Conservation (phyloP, 495 filamentous ascomycete species). For the Clohesyomyces aquaticus region DNA sequence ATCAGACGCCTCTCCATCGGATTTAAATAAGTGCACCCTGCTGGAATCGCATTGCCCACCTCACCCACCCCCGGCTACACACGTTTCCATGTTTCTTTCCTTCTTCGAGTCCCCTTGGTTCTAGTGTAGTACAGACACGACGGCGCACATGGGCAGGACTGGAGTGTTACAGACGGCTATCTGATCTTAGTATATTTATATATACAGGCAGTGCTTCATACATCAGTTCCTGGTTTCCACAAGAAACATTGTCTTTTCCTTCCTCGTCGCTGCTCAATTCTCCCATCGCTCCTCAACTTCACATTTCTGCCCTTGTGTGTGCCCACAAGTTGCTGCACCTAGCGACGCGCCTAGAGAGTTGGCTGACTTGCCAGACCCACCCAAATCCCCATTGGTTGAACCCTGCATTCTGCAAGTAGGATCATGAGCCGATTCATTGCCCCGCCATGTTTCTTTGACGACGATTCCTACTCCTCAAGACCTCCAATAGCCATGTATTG, state of each 20-base stretch:
- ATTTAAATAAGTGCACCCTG: constrained; percentile 22
- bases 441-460: constrained; percentile 8
- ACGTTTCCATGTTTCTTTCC: background rate
- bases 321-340: constrained; percentile 3
- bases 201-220: background rate
- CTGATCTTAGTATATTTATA: constrained; percentile 6
- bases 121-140: background rate
- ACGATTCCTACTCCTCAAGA: constrained; percentile 22
- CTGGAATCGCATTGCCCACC: background rate
- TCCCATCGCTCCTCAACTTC: background rate
- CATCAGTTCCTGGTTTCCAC: background rate
- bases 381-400: background rate
- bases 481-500: constrained; percentile 52
- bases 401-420: background rate
- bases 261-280: background rate
- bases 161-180: constrained; percentile 6
- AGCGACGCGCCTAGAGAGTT: constrained; percentile 29
- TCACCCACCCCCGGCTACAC: background rate
- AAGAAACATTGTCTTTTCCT: background rate
- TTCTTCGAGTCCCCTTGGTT: constrained; percentile 2
- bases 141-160: constrained; percentile 12
- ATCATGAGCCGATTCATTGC: constrained; percentile 26
- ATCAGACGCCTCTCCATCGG: constrained; percentile 26
- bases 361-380: background rate
- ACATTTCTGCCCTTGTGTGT: background rate